Base-by-base conservation (phyloP, 495 filamentous ascomycete species). In the Pyronema omphalodes region DNA sequence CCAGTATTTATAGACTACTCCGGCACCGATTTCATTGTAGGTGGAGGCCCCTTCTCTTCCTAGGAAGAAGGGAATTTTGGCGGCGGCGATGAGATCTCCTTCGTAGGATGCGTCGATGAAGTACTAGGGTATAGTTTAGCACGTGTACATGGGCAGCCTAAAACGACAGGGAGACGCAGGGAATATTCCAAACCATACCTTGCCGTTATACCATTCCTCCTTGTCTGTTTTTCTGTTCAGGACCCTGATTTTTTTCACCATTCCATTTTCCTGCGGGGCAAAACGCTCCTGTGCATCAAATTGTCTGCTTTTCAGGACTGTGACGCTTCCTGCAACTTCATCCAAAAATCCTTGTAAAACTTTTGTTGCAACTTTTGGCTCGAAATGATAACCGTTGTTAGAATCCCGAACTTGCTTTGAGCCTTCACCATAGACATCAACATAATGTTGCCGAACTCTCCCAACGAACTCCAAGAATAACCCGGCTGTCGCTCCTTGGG, bases 41-140 rank as follows among this genome's bases (percentile, higher is more conserved):
- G 11, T 34, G n/a, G 17, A 15, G 12, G 3, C 33, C 5, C 35
- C 19, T 43, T 55, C 45, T n/a, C 53, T 9, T 11, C 44, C 53
- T 11, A 39, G 2, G 35, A 50, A 51, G 35, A 12, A 43, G 9
- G 45, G 53, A 23, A 50, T 51, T 37, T 33, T 19, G 1, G 53
- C 53, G 44, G 45, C 53, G 29, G 6, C 53, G 35, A 55, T 55
- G 29, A 55, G 44, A 36, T 55, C 53, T 15, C 53, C 53, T 51
- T 55, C 45, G 52, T 55, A 55, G 6, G 45, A 23, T 7, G 53
- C 53, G 35, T 55, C 45, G 35, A 55, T 33, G 35, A 55, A 55
- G 52, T 54, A 54, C 52, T 54, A 9, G 14, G 23, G 23, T 1
- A 29, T 29, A 2, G 5, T 2, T 29, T 29, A 29, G 23, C 23